Evolutionary conservation across 768 basidiomycete genomes (phyloP).

Genomic region (Austroboletus festivus): DNA sequence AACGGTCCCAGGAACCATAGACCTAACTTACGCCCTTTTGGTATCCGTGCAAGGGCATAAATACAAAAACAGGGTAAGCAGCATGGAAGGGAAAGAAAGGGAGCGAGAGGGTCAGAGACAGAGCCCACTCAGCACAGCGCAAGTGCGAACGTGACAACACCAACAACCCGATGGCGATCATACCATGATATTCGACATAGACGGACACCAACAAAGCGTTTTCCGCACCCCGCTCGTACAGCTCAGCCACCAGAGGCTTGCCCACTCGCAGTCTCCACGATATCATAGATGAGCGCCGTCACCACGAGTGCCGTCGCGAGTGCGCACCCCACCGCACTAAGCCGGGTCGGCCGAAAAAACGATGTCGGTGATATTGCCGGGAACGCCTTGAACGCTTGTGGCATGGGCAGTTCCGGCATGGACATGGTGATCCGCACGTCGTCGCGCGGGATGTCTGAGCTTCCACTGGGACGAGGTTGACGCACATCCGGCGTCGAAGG

Average conservation of each 20-base stretch:
- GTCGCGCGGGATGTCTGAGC: background rate
- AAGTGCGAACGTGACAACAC: too few relatives aligned
- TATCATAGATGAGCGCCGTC: slow-evolving; percentile 17
- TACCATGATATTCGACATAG: too few relatives aligned
- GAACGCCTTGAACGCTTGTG: slow-evolving; percentile 13
- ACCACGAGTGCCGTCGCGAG: slow-evolving; percentile 10
- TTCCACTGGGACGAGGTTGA: background rate
- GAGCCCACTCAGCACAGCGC: too few relatives aligned
- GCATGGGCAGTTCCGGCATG: background rate
- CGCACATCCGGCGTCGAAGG: background rate
- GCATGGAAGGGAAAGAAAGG: too few relatives aligned
- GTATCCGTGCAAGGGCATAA: too few relatives aligned
- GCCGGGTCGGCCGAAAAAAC: slow-evolving; percentile 7
- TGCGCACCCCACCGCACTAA: slow-evolving; percentile 5
- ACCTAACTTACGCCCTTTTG: too few relatives aligned
- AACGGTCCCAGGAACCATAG: too few relatives aligned
- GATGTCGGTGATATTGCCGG: slow-evolving; percentile 8
- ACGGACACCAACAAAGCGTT: too few relatives aligned
- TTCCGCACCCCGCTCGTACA: too few relatives aligned
- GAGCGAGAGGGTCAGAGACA: too few relatives aligned
- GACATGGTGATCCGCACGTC: slow-evolving; percentile 6
- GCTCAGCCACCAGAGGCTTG: background rate
- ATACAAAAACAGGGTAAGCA: too few relatives aligned
- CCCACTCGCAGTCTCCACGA: slow-evolving; percentile 5
- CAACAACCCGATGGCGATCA: too few relatives aligned